These are phyloP conservation scores for Ustilago vetiveriae DNA, from an alignment of 1,284 basidiomycete genomes.

Conservation along the genomic window DNA sequence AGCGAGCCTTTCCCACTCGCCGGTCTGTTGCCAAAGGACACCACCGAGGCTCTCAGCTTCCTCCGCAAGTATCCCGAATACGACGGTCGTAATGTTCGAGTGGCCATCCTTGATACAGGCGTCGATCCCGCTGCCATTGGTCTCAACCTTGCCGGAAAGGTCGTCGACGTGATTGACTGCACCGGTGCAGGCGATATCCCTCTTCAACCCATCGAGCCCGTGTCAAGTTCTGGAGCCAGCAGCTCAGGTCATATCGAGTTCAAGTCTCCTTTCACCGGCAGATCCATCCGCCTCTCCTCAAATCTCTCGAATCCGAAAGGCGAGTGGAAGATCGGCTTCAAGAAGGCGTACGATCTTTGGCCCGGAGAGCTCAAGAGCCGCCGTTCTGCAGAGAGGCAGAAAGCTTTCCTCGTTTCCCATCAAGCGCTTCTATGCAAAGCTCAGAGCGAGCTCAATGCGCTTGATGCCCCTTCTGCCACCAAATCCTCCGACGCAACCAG, in stretches of 20 bases:
- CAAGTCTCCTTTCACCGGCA: slow-evolving; percentile 61
- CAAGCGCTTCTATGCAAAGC: slow-evolving; percentile 57
- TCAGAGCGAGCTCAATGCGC: slow-evolving; percentile 51
- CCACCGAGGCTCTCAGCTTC: slow-evolving; percentile 65
- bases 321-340: slow-evolving; percentile 66
- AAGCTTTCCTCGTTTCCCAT: slow-evolving; percentile 63
- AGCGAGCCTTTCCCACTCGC: slow-evolving; percentile 60
- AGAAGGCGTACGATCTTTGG: slow-evolving; percentile 67
- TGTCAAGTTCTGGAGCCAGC: neutral
- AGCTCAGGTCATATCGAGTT: slow-evolving; percentile 42
- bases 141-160: slow-evolving; percentile 62
- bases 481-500: slow-evolving; percentile 5
- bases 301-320: slow-evolving; percentile 60
- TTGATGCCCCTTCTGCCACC: slow-evolving; percentile 21
- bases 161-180: slow-evolving; percentile 68
- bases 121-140: slow-evolving; percentile 67
- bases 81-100: slow-evolving; percentile 65
- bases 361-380: slow-evolving; percentile 63
- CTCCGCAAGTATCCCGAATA: slow-evolving; percentile 63
- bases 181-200: slow-evolving; percentile 62
- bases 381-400: slow-evolving; percentile 60
- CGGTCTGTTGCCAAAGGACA: slow-evolving; percentile 67
- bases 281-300: slow-evolving; percentile 56
- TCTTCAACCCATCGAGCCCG: slow-evolving; percentile 46
- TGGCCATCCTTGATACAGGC: slow-evolving; percentile 68